Evolutionary conservation across 1,284 basidiomycete genomes (phyloP).

Genomic region (Rhodotorula sp.): DNA sequence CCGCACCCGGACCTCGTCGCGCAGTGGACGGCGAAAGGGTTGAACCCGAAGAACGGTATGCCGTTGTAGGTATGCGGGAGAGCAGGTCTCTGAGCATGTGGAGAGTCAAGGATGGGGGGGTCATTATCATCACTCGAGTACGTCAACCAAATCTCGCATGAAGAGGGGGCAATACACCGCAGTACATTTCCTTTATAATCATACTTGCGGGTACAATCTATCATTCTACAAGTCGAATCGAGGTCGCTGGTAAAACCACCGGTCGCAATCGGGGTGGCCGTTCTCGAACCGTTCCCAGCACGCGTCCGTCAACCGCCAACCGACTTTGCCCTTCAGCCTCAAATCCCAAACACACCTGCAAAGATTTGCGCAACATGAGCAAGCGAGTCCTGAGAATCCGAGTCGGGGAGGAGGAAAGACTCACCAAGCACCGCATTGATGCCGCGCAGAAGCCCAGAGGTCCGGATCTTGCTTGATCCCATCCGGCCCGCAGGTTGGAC

Average conservation of each 20-base stretch:
- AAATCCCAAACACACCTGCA: slow-evolving; percentile 10
- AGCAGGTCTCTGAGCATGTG: background rate
- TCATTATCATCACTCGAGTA: background rate
- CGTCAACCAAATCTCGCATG: no score
- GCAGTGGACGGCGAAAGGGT: background rate
- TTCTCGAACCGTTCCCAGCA: slow-evolving; percentile 13
- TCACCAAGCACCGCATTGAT: slow-evolving; percentile 12
- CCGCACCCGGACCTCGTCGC: slow-evolving; percentile 3
- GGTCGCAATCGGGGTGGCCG: background rate
- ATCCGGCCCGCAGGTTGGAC: background rate
- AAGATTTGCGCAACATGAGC: no score
- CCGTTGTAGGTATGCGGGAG: background rate
- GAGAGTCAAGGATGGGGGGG: background rate
- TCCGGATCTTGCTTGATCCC: background rate
- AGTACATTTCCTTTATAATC: no score
- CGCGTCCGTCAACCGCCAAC: background rate
- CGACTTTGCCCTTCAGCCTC: background rate
- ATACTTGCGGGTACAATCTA: background rate
- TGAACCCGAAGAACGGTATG: slow-evolving; percentile 1
- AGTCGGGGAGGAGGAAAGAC: background rate
- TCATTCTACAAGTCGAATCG: background rate
- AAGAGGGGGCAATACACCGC: no score
- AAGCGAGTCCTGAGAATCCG: background rate
- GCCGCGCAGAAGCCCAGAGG: background rate
- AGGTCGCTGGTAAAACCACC: slow-evolving; percentile 2